Base-by-base conservation (phyloP, 805 yeast genomes). In the Nakazawaea ambrosiae region DNA sequence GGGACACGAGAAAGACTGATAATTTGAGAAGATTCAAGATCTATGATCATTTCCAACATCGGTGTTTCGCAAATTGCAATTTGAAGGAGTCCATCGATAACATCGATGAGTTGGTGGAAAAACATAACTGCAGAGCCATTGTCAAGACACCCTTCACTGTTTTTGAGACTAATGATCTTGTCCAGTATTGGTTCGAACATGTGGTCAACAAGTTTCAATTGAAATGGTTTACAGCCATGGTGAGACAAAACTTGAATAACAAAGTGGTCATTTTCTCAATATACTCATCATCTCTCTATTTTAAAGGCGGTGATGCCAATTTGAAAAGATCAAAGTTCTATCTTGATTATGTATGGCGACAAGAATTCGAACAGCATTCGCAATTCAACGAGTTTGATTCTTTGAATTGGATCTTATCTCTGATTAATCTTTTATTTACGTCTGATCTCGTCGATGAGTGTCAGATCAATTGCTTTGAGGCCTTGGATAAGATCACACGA, bases 1-100 rank as follows among this genome's bases (percentile, higher is more conserved):
- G 75, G 65, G 36, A 39, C 25, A 6, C 14, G 3, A 39, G 34
- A 19, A 34, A 39, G 26, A 28, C 36, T 3, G 42, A 39, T 18
- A 39, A 39, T 22, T 39, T 31, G 29, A 26, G 42, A 20, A 30
- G 42, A 17, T 34, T 31, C 26, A 34, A 26, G 26, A 10, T 39
- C 20, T 39, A 39, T 24, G 17, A 39, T 22, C 42, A 39, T 22
- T 22, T 31, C 7, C 20, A 27, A 15, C 11, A 30, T 17, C n/a
- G 14, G 14, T 28, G 18, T 14, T 33, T 30, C 22, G 17, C 7
- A n/a, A 27, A 7, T 27, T 27, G 29, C 5, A 32, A 31, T 14
- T 20, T 31, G 18, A 17, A 23, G n/a, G 18, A 25, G 17, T 12
- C 9, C 15, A 16, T 31, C 6, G 7, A 8, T 10, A 31, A 27